A percentile compares a stretch with the other conserved stretches of the same genome.
These are phyloP conservation scores for Helotiales sp. DNA, from an alignment of 2,329 filamentous ascomycete genomes.

Conservation along the genomic window DNA sequence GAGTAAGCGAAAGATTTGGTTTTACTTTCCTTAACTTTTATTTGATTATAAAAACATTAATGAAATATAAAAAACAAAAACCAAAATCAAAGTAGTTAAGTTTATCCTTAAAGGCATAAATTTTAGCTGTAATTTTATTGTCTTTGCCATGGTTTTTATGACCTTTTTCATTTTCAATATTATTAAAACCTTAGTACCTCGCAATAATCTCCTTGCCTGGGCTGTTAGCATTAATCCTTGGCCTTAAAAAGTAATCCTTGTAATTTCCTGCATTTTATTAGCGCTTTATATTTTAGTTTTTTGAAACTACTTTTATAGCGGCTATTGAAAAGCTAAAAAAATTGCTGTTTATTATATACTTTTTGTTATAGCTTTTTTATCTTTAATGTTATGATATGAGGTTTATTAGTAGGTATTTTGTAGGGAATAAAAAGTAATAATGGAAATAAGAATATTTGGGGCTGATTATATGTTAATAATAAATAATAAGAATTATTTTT, in stretches of 20 bases:
- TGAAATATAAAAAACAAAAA: conserved; percentile 80
- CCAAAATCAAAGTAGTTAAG: conserved; percentile 89
- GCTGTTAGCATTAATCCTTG: conserved; percentile 78
- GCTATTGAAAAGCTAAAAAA: conserved; percentile 88
- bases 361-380: conserved; percentile 93
- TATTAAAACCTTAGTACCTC: conserved; percentile 72
- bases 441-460: conserved; percentile 90
- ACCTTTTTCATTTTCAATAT: conserved; percentile 92
- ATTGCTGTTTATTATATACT: conserved; percentile 93
- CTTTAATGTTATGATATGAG: conserved; percentile 92
- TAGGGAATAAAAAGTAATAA: conserved; percentile 76
- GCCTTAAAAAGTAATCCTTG: conserved; percentile 86
- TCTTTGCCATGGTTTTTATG: conserved; percentile 86
- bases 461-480: conserved; percentile 94
- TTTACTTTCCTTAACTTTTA: conserved; percentile 47
- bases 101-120: conserved; percentile 93
- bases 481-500: conserved; percentile 76
- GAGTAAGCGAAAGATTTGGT: conserved; percentile 87
- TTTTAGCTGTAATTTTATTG: conserved; percentile 95
- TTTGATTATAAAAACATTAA: conserved; percentile 42
- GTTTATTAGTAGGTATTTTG: conserved; percentile 80
- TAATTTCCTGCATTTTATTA: conserved; percentile 80
- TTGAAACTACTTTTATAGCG: conserved; percentile 83
- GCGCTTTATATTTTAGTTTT: conserved; percentile 80
- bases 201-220: conserved; percentile 87